Evolutionary conservation across 805 yeast species (phyloP).

Genomic region (Candida krabiensis): DNA sequence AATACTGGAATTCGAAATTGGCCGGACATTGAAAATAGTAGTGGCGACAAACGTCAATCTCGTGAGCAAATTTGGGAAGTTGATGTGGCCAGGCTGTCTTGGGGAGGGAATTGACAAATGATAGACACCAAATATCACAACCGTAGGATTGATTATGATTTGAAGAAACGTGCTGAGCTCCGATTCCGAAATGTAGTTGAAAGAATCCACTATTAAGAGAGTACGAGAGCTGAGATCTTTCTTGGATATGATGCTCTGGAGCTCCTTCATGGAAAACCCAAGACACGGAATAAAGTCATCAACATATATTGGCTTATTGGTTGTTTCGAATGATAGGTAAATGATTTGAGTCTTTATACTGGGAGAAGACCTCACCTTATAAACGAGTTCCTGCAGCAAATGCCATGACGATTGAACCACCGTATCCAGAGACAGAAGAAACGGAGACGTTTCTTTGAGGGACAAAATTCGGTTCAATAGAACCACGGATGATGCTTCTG

Average conservation of each 20-base stretch:
- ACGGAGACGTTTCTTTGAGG: conserved; percentile 73
- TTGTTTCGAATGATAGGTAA: conserved; percentile 70
- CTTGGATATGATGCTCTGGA: conserved; percentile 10
- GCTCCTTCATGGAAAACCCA: conserved; percentile 13
- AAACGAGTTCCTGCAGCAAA: conserved; percentile 58
- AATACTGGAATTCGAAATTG: conserved; percentile 28
- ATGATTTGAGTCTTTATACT: conserved; percentile 36
- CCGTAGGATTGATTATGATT: conserved; percentile 39
- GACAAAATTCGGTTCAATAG: conserved; percentile 66
- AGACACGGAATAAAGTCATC: conserved; percentile 48
- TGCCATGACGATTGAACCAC: conserved; percentile 63
- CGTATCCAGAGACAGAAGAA: conserved; percentile 68
- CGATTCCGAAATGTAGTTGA: conserved; percentile 54
- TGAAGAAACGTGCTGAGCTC: conserved; percentile 40
- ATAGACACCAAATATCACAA: conserved; percentile 45
- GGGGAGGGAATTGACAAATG: conserved; percentile 41
- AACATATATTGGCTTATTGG: conserved; percentile 49
- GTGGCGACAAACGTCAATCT: conserved; percentile 70
- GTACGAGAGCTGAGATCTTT: conserved; percentile 16
- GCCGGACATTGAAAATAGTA: conserved; percentile 62
- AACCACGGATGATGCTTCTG: conserved; percentile 41
- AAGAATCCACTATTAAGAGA: conserved; percentile 64
- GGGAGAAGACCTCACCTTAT: conserved; percentile 33
- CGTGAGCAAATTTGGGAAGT: conserved; percentile 22
- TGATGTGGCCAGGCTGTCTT: conserved; percentile 5